Evolutionary conservation across 129 eudicot species (phyloP).

Genomic region (Sambucus nigra): DNA sequence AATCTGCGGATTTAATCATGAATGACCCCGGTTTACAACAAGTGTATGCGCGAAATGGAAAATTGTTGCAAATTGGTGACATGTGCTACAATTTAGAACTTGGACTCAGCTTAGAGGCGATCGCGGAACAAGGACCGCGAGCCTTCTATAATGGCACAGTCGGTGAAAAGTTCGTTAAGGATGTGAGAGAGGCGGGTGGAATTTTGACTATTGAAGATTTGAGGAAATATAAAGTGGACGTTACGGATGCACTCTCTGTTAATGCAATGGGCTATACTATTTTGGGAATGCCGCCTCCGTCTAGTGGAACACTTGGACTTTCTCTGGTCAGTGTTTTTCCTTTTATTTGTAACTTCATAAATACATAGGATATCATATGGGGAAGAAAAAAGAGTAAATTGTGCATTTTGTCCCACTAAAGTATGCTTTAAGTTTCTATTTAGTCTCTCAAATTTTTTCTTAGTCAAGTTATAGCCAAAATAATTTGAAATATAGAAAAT

Average conservation of each 20-base stretch:
- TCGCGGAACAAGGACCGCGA: constrained; percentile 79
- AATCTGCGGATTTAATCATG: constrained; percentile 16
- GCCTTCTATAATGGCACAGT: constrained; percentile 68
- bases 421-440: too few relatives aligned
- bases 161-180: constrained; percentile 64
- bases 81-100: constrained; percentile 68
- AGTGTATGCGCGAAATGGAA: constrained; percentile 72
- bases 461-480: too few relatives aligned
- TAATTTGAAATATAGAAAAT: too few relatives aligned
- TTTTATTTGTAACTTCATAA: too few relatives aligned
- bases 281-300: constrained; percentile 93
- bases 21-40: constrained; percentile 66
- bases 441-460: too few relatives aligned
- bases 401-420: too few relatives aligned
- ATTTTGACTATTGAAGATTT: constrained; percentile 85
- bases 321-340: constrained; percentile 77
- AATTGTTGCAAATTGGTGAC: constrained; percentile 60
- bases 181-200: constrained; percentile 72
- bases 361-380: too few relatives aligned
- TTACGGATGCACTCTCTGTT: constrained; percentile 50
- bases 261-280: constrained; percentile 69
- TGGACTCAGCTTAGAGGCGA: constrained; percentile 52
- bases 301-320: constrained; percentile 89
- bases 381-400: too few relatives aligned
- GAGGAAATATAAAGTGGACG: constrained; percentile 53